Conservation (phyloP, 1,139 yeast genomes). For the Hemisphaericaspora xylanilytica region DNA sequence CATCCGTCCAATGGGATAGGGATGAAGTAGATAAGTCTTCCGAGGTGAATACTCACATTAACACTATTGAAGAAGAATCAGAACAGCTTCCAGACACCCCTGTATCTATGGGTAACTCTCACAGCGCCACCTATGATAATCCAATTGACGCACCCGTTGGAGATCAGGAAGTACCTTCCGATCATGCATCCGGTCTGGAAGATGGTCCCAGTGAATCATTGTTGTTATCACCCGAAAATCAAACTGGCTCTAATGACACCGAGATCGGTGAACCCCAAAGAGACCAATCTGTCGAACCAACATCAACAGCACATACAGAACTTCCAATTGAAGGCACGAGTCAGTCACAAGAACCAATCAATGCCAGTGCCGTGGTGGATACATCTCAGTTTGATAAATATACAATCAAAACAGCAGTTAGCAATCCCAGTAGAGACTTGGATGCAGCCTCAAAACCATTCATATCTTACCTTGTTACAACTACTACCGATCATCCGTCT, state of each 20-base stretch:
- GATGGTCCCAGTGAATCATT: conserved; percentile 18
- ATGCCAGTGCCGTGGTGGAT: conserved; percentile 6
- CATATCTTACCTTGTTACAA: conserved; percentile 75
- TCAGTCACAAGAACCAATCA: not conserved
- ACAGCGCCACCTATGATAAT: conserved; percentile 4
- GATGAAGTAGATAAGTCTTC: conserved; percentile 29
- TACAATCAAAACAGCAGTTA: conserved; percentile 46
- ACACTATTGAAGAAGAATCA: conserved; percentile 8
- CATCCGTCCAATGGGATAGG: conserved; percentile 59
- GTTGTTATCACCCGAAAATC: conserved; percentile 7
- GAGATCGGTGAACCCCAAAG: not conserved
- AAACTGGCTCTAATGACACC: not conserved
- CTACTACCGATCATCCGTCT: conserved; percentile 51
- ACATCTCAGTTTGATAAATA: conserved; percentile 21
- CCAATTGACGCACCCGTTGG: not conserved
- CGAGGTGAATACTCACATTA: conserved; percentile 1
- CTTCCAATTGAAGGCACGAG: conserved; percentile 2
- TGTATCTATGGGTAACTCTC: conserved; percentile 3
- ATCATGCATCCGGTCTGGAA: conserved; percentile 2
- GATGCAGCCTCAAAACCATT: conserved; percentile 78
- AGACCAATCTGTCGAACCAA: conserved; percentile 1
- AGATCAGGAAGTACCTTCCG: conserved; percentile 2
- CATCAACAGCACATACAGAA: not conserved
- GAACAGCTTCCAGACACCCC: conserved; percentile 1
- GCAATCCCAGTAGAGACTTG: conserved; percentile 72